Conservation (phyloP, 2,329 filamentous ascomycete genomes). For the Thelonectria olida region DNA sequence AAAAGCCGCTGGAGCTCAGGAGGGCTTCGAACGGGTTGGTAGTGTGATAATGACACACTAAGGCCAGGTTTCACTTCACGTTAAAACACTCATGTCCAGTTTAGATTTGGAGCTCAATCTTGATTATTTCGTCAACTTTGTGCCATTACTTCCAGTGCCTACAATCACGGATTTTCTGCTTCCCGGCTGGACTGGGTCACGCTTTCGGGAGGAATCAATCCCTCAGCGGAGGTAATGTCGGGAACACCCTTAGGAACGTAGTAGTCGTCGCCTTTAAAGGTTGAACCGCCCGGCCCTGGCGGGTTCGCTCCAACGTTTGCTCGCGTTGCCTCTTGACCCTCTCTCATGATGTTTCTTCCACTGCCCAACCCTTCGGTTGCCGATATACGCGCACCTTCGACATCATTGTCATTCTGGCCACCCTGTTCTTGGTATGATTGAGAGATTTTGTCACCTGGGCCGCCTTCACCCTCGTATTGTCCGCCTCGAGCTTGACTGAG, state of each 20-base stretch:
- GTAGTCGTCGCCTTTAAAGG: slow-evolving; percentile 53
- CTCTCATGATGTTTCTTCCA: slow-evolving; percentile 42
- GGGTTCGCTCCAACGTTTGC: slow-evolving; percentile 50
- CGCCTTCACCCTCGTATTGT: slow-evolving; percentile 55
- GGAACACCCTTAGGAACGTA: slow-evolving; percentile 53
- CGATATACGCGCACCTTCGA: slow-evolving; percentile 38
- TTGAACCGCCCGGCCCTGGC: slow-evolving; percentile 46
- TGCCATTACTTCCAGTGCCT: background rate
- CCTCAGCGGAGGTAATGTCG: slow-evolving; percentile 53
- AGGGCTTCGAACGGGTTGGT: background rate
- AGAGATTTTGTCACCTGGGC: slow-evolving; percentile 52
- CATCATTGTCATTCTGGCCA: slow-evolving; percentile 51
- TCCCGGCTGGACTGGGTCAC: slow-evolving; percentile 49
- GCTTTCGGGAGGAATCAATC: slow-evolving; percentile 51
- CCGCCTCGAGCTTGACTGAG: slow-evolving; percentile 54
- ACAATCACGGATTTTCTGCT: background rate
- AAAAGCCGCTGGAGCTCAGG: slow-evolving; percentile 11
- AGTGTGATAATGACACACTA: background rate
- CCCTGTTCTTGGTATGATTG: slow-evolving; percentile 39
- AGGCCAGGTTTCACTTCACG: no score
- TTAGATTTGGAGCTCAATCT: background rate
- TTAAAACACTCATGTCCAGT: no score
- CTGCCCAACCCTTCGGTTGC: slow-evolving; percentile 36
- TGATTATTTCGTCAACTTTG: background rate
- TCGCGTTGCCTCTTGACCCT: slow-evolving; percentile 50